Base-by-base conservation (phyloP, 2,329 filamentous ascomycete genomes). In the Aspergillus sp. region DNA sequence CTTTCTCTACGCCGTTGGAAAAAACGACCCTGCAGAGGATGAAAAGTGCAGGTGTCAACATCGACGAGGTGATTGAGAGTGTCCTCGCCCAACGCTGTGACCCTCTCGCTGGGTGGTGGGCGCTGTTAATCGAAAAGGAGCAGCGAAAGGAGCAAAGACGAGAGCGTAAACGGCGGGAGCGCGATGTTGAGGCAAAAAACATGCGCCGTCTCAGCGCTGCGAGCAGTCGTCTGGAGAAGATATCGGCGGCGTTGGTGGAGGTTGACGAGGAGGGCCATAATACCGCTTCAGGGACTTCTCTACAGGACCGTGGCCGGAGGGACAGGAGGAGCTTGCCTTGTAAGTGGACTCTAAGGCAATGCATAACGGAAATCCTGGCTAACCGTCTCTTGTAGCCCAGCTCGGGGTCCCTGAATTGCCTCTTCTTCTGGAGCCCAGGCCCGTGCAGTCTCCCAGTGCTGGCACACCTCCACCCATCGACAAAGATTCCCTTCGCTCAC, bases 101-200 rank as follows among this genome's bases (percentile, higher is more conserved):
- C 60, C 74, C 81, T 4, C 66, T 98, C 30, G 85, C 86, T 31
- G 91, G 91, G 4, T 98, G 91, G 91, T 98, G 91, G 91, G 83
- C 85, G 3, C 62, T 98, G 16, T 64, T 98, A 24, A 77, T 96
- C 7, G 91, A 96, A 52, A 98, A 96, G 57, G 91, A 98, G 53
- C 77, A 86, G 54, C 77, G 86, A 6, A 98, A 98, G 58, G 80
- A 88, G 43, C 72, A 66, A 40, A 72, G 86, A 39, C 71, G 80
- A 41, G 86, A 95, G 49, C 75, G 78, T 33, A 95, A 89, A 53
- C 75, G 89, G 6, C 86, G 74, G 52, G 88, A 96, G 54, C 79
- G 77, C 47, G 88, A 98, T 49, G 71, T 74, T 1, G 86, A 96
- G 50, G 78, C 77, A 35, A 81, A 86, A 55, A 84, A 78, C 40